Base-by-base conservation (phyloP, 805 yeast genomes). In the Barnettozyma wickerhamii region DNA sequence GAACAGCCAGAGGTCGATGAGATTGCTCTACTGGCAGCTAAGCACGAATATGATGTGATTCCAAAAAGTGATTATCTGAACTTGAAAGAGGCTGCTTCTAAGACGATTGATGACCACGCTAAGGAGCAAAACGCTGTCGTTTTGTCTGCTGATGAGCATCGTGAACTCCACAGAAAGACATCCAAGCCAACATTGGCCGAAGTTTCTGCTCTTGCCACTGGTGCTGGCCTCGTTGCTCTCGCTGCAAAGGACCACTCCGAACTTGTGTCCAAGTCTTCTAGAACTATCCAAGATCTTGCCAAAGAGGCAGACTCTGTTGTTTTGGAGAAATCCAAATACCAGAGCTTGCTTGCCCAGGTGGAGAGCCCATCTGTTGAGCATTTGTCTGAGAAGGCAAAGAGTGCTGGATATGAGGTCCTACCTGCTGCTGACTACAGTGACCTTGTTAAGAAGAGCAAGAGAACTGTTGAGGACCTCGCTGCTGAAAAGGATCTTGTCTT, bases 101-200 rank as follows among this genome's bases (percentile, higher is more conserved):
- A 46, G n/a, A 50, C 53, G 5, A 29, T 60, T 15, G 43, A 47
- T 14, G 55, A 46, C 5, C 49, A 49, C 31, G 62, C 62, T 1
- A 37, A 41, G 13, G 55, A 47, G 15, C 33, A 48, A 10, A 32
- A 42, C 6, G 33, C 40, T 36, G 43, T 43, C 7, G 42, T 47
- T 4, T 19, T 54, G 10, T 29, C 48, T 5, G 23, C 36, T 13
- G 43, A 35, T 9, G 57, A 50, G 9, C 44, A 48, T 33, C 24
- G 40, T n/a, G 40, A 37, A 9, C 34, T 53, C 2, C n/a, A 37
- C 10, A 31, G 44, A 41, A 41, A 41, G 27, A 26, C 40, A 21
- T 13, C 30, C 13, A 30, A 37, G 7, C 56, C 56, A 29, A n/a
- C 42, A 7, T 27, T 7, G 7, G 30, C 42, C 1, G 45, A 34